These are phyloP conservation scores for Ganoderma leucocontextum DNA, from an alignment of 1,284 basidiomycete species.

Conservation along the genomic window DNA sequence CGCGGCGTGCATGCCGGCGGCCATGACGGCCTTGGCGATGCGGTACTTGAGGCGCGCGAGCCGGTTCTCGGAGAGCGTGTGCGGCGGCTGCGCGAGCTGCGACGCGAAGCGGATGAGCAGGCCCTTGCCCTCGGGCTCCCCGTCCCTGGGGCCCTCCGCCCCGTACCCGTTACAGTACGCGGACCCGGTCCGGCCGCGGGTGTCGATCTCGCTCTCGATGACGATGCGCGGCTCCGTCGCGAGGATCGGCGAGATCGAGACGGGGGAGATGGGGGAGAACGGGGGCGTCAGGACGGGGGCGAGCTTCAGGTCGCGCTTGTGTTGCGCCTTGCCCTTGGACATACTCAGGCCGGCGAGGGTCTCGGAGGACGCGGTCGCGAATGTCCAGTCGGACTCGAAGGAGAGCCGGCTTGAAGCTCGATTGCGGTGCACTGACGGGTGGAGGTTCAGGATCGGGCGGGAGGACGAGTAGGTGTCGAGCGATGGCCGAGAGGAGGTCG, in stretches of 20 bases:
- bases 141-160: background rate
- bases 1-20: constrained; percentile 56
- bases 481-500: constrained; percentile 16
- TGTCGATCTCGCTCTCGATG: constrained; percentile 24
- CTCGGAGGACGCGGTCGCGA: constrained; percentile 38
- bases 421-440: constrained; percentile 13
- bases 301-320: constrained; percentile 9
- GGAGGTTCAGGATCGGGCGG: constrained; percentile 11
- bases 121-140: constrained; percentile 32
- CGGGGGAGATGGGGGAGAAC: constrained; percentile 5
- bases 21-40: constrained; percentile 54
- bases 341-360: constrained; percentile 31
- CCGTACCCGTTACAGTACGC: background rate
- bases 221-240: constrained; percentile 18
- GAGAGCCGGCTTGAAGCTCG: constrained; percentile 15
- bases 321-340: constrained; percentile 9
- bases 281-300: constrained; percentile 11
- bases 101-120: constrained; percentile 51
- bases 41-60: constrained; percentile 49
- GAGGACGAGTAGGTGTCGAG: constrained; percentile 12
- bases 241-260: constrained; percentile 8
- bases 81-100: constrained; percentile 30
- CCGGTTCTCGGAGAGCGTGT: constrained; percentile 43
- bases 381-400: constrained; percentile 32
- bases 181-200: background rate